These are phyloP conservation scores for Starmerella khaoyaiensis DNA, from an alignment of 805 yeast genomes.

Conservation along the genomic window DNA sequence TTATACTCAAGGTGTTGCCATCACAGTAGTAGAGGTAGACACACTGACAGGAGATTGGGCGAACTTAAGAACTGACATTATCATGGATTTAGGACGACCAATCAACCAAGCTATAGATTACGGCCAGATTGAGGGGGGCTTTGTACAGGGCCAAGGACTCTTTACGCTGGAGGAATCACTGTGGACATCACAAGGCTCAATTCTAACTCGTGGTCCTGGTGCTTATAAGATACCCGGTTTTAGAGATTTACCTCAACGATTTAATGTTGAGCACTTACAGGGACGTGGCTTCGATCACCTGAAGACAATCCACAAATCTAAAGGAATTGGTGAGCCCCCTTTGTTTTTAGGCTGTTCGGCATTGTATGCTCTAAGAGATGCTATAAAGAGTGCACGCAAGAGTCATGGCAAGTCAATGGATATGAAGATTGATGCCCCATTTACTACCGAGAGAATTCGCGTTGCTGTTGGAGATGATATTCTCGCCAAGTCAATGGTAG, in stretches of 20 bases:
- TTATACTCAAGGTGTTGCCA: slow-evolving; percentile 37
- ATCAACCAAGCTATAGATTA: slow-evolving; percentile 38
- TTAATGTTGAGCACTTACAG: slow-evolving; percentile 33
- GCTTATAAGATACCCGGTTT: slow-evolving; percentile 40
- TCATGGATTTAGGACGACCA: slow-evolving; percentile 39
- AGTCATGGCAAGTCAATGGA: slow-evolving; percentile 24
- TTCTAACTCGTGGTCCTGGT: slow-evolving; percentile 39
- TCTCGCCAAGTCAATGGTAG: slow-evolving; percentile 25
- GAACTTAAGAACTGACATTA: slow-evolving; percentile 32
- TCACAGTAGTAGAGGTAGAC: slow-evolving; percentile 35
- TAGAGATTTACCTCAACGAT: slow-evolving; percentile 36
- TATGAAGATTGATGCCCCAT: slow-evolving; percentile 28
- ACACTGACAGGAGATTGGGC: slow-evolving; percentile 39
- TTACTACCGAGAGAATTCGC: slow-evolving; percentile 36
- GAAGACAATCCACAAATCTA: slow-evolving; percentile 34
- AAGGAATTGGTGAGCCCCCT: slow-evolving; percentile 43
- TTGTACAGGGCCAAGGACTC: slow-evolving; percentile 38
- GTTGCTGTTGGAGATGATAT: slow-evolving; percentile 31
- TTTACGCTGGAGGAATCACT: slow-evolving; percentile 38
- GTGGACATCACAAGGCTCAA: slow-evolving; percentile 34
- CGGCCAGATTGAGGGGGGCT: slow-evolving; percentile 42
- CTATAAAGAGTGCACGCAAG: slow-evolving; percentile 30
- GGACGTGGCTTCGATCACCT: slow-evolving; percentile 34
- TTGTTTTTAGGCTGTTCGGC: slow-evolving; percentile 34
- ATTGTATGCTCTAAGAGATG: slow-evolving; percentile 36